phyloP scores from a whole-genome alignment of 139 green algal species.

The Raphidocelis subcapitata region DNA sequence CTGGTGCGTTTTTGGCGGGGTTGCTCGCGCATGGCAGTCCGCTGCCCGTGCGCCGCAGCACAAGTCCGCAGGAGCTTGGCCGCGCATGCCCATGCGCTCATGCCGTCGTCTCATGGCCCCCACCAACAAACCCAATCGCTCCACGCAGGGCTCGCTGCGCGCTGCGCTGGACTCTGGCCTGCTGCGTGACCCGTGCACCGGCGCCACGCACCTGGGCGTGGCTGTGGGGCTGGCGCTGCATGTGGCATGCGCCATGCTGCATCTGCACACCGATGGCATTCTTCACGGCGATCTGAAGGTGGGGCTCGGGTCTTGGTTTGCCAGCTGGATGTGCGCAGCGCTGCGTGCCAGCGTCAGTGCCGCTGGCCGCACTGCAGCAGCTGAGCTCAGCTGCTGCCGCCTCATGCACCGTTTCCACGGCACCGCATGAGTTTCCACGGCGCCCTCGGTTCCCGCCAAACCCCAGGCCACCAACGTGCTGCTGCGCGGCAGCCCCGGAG shows the following conservation, averaged over 20 bases:
- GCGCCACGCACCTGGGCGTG: not conserved
- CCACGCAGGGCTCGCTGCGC: conserved; percentile 4
- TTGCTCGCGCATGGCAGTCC: not conserved
- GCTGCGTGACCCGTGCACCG: not conserved
- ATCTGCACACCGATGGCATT: conserved; percentile 53
- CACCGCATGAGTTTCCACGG: conserved; percentile 29
- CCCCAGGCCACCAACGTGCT: too few species aligned
- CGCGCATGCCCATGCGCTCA: not conserved
- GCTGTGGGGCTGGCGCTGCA: conserved; percentile 16
- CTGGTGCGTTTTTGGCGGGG: not conserved
- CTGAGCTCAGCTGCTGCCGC: not conserved
- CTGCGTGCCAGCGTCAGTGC: too few species aligned
- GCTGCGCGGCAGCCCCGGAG: too few species aligned
- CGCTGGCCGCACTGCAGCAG: not conserved
- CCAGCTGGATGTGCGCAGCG: not conserved
- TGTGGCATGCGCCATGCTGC: conserved; percentile 36
- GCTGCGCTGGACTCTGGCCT: not conserved
- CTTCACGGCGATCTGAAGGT: conserved; percentile 55
- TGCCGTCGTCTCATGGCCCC: not conserved
- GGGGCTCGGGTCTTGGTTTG: not conserved
- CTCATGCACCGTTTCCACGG: conserved; percentile 33
- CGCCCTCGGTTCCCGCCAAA: too few species aligned
- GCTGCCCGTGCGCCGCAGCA: not conserved
- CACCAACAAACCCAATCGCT: too few species aligned
- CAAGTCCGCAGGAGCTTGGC: not conserved